Conservation (phyloP, 768 basidiomycete genomes). For the Pseudohyphozyma bogoriensis region DNA sequence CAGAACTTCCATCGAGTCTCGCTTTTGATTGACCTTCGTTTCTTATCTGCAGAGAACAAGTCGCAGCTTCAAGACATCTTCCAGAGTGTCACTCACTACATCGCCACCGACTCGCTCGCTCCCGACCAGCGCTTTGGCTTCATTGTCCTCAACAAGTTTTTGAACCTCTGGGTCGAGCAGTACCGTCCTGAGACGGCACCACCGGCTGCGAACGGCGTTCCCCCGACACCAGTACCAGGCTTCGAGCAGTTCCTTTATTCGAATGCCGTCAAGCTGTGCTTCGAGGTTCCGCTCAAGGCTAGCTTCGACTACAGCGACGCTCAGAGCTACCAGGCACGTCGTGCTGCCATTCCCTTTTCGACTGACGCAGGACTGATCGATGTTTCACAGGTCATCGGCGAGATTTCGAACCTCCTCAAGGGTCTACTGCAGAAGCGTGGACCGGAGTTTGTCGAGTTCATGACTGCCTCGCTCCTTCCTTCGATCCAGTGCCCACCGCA, state of each 20-base stretch:
- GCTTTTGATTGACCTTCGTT: slow-evolving; percentile 1
- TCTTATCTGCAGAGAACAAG: slow-evolving; percentile 50
- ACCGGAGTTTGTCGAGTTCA: slow-evolving; percentile 69
- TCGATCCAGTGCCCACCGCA: slow-evolving; percentile 77
- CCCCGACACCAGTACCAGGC: slow-evolving; percentile 53
- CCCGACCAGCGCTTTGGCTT: slow-evolving; percentile 68
- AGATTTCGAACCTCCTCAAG: slow-evolving; percentile 78
- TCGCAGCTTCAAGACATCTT: slow-evolving; percentile 58
- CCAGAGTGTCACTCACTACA: slow-evolving; percentile 59
- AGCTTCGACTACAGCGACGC: slow-evolving; percentile 83
- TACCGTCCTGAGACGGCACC: slow-evolving; percentile 41
- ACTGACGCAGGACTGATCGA: not conserved
- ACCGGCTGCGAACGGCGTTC: slow-evolving; percentile 39
- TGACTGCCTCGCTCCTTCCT: slow-evolving; percentile 69
- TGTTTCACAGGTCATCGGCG: slow-evolving; percentile 61
- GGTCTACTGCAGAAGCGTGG: slow-evolving; percentile 65
- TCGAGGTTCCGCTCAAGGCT: slow-evolving; percentile 65
- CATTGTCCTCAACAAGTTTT: slow-evolving; percentile 51
- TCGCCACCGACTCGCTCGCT: slow-evolving; percentile 66
- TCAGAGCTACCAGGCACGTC: slow-evolving; percentile 65
- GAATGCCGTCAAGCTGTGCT: slow-evolving; percentile 66
- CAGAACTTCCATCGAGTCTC: not conserved
- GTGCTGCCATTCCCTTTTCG: not conserved
- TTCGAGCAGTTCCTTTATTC: slow-evolving; percentile 90
- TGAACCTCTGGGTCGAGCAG: slow-evolving; percentile 40